Conservation (phyloP, 2,329 filamentous ascomycete species). For the Aspergillus aculeatinus region DNA sequence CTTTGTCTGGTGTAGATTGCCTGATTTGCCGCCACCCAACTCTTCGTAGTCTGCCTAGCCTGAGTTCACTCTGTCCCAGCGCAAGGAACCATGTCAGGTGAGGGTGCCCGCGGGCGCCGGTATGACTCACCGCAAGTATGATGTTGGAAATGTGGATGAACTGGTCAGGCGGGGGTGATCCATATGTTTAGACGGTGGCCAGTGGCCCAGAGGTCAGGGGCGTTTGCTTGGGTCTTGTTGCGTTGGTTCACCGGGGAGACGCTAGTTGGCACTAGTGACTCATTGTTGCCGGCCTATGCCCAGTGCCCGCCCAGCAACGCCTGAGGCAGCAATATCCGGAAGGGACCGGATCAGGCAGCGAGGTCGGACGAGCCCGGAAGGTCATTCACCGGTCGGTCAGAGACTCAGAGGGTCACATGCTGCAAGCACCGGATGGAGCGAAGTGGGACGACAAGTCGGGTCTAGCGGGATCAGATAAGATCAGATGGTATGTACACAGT, state of each 20-base stretch:
- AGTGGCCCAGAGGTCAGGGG: background rate
- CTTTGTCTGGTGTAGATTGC: too few relatives aligned
- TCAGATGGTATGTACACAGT: slow-evolving; percentile 20
- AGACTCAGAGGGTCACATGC: background rate
- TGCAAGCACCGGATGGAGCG: background rate
- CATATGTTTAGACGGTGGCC: too few relatives aligned
- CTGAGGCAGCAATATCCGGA: background rate
- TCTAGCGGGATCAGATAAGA: slow-evolving; percentile 39
- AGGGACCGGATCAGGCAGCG: background rate
- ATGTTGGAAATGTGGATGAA: background rate
- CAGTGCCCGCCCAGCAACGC: background rate
- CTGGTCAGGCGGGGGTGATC: background rate
- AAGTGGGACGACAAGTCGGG: background rate
- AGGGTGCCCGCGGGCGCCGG: background rate
- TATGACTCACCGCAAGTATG: slow-evolving; percentile 12
- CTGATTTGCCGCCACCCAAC: too few relatives aligned
- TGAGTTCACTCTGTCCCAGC: background rate
- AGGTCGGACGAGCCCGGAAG: slow-evolving; percentile 1
- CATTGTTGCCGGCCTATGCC: background rate
- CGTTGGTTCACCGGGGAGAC: background rate
- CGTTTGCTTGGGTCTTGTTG: background rate
- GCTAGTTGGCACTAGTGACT: background rate
- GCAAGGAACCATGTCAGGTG: background rate
- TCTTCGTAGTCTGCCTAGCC: background rate
- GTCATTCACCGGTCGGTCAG: background rate